A percentile compares a stretch with the other conserved stretches of the same genome.
These are phyloP conservation scores for Beauveria australis DNA, from an alignment of 2,329 filamentous ascomycete genomes.

Conservation along the genomic window DNA sequence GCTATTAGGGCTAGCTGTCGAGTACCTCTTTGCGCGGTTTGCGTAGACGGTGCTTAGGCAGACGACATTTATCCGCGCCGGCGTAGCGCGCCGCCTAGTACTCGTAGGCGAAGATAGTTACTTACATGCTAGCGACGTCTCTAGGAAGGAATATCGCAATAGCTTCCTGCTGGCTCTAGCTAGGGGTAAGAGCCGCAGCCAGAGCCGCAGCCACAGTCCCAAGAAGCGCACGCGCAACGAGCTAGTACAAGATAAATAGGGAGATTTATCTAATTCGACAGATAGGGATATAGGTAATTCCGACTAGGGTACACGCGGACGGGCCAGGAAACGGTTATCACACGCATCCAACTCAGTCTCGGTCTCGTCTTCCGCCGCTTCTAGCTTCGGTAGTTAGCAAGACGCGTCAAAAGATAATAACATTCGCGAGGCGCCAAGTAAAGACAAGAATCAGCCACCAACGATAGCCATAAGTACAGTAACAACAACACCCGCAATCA, in stretches of 20 bases:
- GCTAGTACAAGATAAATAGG: background rate
- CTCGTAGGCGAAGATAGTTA: background rate
- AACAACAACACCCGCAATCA: background rate
- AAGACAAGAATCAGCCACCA: background rate
- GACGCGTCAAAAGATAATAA: background rate
- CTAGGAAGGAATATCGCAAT: background rate
- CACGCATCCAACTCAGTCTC: background rate
- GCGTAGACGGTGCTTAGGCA: background rate
- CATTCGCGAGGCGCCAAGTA: background rate
- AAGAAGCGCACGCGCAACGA: background rate
- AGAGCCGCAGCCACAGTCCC: background rate
- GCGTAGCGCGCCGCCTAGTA: background rate
- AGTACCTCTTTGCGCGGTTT: background rate
- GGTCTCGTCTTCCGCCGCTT: background rate
- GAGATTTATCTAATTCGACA: background rate
- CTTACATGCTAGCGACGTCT: background rate
- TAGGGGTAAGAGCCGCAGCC: background rate
- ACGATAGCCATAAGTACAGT: background rate
- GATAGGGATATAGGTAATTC: background rate
- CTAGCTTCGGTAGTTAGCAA: background rate
- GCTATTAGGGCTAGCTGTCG: background rate
- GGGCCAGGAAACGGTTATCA: background rate
- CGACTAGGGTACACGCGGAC: background rate
- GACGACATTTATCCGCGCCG: background rate
- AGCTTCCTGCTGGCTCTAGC: background rate